Conservation (phyloP, 352 stramenopile species). For the Phytopythium chamaehyphon region DNA sequence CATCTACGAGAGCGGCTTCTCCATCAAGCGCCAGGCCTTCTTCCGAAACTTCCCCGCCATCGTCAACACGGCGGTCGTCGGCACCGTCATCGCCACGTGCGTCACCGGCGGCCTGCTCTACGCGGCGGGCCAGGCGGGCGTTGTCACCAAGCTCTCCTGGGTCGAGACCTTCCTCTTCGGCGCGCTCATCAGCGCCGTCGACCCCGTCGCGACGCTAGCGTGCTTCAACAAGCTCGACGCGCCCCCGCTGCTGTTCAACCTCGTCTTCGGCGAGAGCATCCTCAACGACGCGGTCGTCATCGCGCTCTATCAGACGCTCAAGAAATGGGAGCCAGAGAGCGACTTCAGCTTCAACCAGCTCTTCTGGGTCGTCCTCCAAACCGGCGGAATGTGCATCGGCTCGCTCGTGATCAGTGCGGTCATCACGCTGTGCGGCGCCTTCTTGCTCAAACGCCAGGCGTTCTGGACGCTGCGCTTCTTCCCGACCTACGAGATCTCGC, state of each 20-base stretch:
- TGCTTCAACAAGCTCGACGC: constrained; percentile 91
- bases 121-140: constrained; percentile 45
- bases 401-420: constrained; percentile 61
- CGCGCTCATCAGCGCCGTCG: constrained; percentile 90
- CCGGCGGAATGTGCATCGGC: constrained; percentile 72
- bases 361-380: constrained; percentile 59
- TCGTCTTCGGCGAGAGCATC: constrained; percentile 94
- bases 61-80: constrained; percentile 78
- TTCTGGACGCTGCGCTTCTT: constrained; percentile 76
- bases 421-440: constrained; percentile 74
- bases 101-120: constrained; percentile 75
- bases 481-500: constrained; percentile 83
- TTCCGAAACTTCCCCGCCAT: constrained; percentile 86
- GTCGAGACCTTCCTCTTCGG: constrained; percentile 92
- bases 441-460: constrained; percentile 69
- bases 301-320: constrained; percentile 91
- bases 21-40: constrained; percentile 80
- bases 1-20: constrained; percentile 87
- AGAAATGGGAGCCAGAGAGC: constrained; percentile 82
- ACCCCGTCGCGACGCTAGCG: constrained; percentile 91
- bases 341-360: constrained; percentile 62
- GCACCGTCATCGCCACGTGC: constrained; percentile 73
- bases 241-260: constrained; percentile 90
- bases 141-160: constrained; percentile 80
- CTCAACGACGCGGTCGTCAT: constrained; percentile 94